Percentiles rank a stretch among this genome's conserved stretches.
Evolutionary conservation across 495 filamentous ascomycete genomes (phyloP).

Genomic region (Xylaria telfairii): DNA sequence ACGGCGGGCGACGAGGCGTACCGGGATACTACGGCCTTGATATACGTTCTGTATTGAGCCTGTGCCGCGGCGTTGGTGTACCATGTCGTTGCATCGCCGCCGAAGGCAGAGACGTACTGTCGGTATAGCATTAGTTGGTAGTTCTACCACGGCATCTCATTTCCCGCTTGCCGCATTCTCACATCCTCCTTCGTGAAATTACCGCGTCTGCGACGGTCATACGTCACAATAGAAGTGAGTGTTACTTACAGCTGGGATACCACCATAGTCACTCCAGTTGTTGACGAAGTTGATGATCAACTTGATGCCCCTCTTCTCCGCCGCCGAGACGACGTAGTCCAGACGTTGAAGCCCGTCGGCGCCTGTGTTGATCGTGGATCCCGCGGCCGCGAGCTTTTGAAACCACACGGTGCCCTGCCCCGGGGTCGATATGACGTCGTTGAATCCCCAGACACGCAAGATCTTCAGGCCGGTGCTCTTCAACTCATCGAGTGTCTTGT

Average conservation of each 20-base stretch:
- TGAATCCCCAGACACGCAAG: conserved; percentile 76
- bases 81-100: conserved; percentile 40
- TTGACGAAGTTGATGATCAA: conserved; percentile 61
- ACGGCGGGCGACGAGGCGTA: conserved; percentile 57
- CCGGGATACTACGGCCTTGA: conserved; percentile 54
- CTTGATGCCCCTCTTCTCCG: conserved; percentile 63
- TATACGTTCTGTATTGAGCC: conserved; percentile 57
- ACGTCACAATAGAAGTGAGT: background rate
- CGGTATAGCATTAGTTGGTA: conserved; percentile 10
- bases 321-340: conserved; percentile 69
- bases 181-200: background rate
- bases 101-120: conserved; percentile 66
- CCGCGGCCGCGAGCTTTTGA: conserved; percentile 60
- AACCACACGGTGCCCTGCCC: conserved; percentile 61
- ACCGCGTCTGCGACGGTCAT: background rate
- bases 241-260: conserved; percentile 37
- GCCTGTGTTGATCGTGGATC: conserved; percentile 70
- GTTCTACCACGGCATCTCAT: background rate
- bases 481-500: conserved; percentile 60
- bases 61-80: conserved; percentile 37
- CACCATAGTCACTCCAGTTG: conserved; percentile 63
- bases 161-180: background rate
- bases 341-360: conserved; percentile 69
- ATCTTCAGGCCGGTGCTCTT: conserved; percentile 65
- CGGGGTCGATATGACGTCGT: conserved; percentile 56